Percentiles rank a stretch among this genome's conserved stretches.
Evolutionary conservation across 2,329 filamentous ascomycete species (phyloP).

Genomic region (Allantophomopsis cytisporea): DNA sequence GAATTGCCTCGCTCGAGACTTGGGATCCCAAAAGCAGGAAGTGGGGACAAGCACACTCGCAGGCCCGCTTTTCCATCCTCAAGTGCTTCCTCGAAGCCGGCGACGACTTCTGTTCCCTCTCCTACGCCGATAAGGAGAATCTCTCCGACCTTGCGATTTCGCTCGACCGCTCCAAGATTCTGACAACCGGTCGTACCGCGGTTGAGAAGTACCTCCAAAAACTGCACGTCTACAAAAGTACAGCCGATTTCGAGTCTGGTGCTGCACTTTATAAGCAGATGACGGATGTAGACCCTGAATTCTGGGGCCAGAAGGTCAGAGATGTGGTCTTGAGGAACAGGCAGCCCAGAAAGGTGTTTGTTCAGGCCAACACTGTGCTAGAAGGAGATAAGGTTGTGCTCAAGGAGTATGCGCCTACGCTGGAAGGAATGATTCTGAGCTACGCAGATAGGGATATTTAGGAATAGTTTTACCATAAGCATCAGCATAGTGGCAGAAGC

Average conservation of each 20-base stretch:
- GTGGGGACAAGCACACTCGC: constrained; percentile 88
- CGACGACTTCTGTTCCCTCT: constrained; percentile 75
- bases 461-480: background rate
- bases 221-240: constrained; percentile 84
- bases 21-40: constrained; percentile 87
- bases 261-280: constrained; percentile 70
- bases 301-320: constrained; percentile 62
- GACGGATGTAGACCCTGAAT: constrained; percentile 68
- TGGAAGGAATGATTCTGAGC: constrained; percentile 73
- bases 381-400: constrained; percentile 57
- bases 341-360: constrained; percentile 81
- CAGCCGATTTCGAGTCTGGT: constrained; percentile 70
- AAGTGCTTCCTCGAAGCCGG: constrained; percentile 75
- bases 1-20: constrained; percentile 77
- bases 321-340: constrained; percentile 64
- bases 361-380: constrained; percentile 78
- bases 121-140: constrained; percentile 15
- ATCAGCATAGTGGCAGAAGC: background rate
- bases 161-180: constrained; percentile 76
- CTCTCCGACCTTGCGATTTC: constrained; percentile 71
- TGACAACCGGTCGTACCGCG: constrained; percentile 66
- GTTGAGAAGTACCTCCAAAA: constrained; percentile 83
- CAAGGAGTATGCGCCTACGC: constrained; percentile 75
- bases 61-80: constrained; percentile 81
- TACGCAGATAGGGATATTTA: constrained; percentile 45